Percentiles rank a stretch among this genome's conserved stretches.
Conservation (phyloP, 2,329 filamentous ascomycete species). For the Trichophyton benhamiae region DNA sequence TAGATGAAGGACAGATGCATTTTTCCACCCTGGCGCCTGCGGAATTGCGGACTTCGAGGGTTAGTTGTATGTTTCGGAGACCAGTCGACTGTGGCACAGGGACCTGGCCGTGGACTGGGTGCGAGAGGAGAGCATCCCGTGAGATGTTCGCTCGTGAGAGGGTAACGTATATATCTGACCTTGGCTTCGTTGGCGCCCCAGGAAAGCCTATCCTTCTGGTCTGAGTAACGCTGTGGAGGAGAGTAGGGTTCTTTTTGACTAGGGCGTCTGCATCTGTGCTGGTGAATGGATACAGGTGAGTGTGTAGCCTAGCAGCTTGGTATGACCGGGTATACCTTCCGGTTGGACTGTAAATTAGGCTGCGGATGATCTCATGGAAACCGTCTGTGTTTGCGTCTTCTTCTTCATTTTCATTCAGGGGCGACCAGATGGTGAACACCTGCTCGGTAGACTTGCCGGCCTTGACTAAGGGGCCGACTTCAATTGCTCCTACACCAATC, state of each 20-base stretch:
- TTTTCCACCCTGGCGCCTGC: constrained; percentile 72
- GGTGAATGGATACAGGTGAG: constrained; percentile 67
- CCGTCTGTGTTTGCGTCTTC: constrained; percentile 49
- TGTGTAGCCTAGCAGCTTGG: constrained; percentile 62
- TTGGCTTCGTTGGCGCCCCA: constrained; percentile 71
- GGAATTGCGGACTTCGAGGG: constrained; percentile 70
- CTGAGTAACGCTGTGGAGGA: constrained; percentile 67
- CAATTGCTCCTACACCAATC: constrained; percentile 65
- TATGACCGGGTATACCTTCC: constrained; percentile 62
- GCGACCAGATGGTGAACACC: constrained; percentile 64
- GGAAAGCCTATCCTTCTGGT: constrained; percentile 89
- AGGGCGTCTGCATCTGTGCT: constrained; percentile 65
- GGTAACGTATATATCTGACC: constrained; percentile 92
- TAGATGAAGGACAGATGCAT: constrained; percentile 79
- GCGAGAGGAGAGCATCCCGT: constrained; percentile 50
- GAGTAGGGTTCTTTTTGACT: constrained; percentile 74
- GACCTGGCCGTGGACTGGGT: constrained; percentile 69
- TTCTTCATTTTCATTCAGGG: constrained; percentile 44
- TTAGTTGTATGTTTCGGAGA: constrained; percentile 70
- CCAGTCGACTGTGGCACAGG: constrained; percentile 53
- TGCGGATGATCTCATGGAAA: constrained; percentile 61
- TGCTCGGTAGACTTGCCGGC: constrained; percentile 61
- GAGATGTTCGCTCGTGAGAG: constrained; percentile 67
- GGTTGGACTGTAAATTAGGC: constrained; percentile 60
- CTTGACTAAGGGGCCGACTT: constrained; percentile 62